Evolutionary conservation across 1,284 basidiomycete species (phyloP).

Genomic region (Mycena citricolor): DNA sequence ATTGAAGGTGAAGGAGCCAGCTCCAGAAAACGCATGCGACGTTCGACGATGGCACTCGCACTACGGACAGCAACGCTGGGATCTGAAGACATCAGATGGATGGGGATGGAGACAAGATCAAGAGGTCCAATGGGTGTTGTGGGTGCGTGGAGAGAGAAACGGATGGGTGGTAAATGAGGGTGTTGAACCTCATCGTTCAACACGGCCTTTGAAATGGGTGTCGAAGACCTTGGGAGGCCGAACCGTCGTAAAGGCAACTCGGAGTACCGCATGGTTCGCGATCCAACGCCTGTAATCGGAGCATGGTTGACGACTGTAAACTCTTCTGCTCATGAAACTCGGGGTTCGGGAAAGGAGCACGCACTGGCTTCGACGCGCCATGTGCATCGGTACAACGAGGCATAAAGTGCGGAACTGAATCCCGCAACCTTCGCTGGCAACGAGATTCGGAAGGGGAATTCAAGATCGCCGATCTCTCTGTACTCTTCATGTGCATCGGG

Average conservation of each 20-base stretch:
- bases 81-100: slow-evolving; percentile 49
- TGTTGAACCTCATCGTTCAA: slow-evolving; percentile 43
- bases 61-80: slow-evolving; percentile 50
- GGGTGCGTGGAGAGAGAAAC: slow-evolving; percentile 48
- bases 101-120: slow-evolving; percentile 55
- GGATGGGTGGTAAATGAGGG: slow-evolving; percentile 46
- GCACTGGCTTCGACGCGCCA: slow-evolving; percentile 82
- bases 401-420: slow-evolving; percentile 68
- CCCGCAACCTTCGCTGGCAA: slow-evolving; percentile 64
- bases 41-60: slow-evolving; percentile 54
- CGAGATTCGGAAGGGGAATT: slow-evolving; percentile 69
- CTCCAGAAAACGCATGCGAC: slow-evolving; percentile 53
- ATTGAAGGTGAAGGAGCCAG: slow-evolving; percentile 26
- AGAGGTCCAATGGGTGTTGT: slow-evolving; percentile 52
- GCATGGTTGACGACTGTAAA: slow-evolving; percentile 61
- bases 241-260: slow-evolving; percentile 69
- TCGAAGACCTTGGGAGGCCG: slow-evolving; percentile 43
- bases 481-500: slow-evolving; percentile 48
- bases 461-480: slow-evolving; percentile 59
- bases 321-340: slow-evolving; percentile 21
- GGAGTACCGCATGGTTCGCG: slow-evolving; percentile 63
- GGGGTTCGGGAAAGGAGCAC: slow-evolving; percentile 31
- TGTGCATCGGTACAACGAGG: slow-evolving; percentile 68
- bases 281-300: slow-evolving; percentile 64
- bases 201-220: slow-evolving; percentile 29